phyloP scores from a whole-genome alignment of 2,329 filamentous ascomycete genomes.

The Cyclaneusma minus region DNA sequence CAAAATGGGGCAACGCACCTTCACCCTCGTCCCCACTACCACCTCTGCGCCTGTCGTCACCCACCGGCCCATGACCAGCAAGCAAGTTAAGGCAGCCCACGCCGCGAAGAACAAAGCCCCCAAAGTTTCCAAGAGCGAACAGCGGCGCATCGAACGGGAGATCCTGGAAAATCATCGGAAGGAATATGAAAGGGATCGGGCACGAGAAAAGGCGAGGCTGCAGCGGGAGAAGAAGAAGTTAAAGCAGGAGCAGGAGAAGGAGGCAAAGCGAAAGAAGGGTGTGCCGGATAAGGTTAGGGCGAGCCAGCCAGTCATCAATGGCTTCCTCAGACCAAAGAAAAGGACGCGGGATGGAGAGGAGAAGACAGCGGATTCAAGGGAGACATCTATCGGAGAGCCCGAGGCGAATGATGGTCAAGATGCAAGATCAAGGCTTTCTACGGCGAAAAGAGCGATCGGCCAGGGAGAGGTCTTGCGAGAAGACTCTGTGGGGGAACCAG shows the following conservation, averaged over 20 bases:
- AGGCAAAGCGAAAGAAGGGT: conserved; percentile 34
- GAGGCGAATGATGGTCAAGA: neutral
- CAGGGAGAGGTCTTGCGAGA: too few species aligned
- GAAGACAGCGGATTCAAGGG: conserved; percentile 1
- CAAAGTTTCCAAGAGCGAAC: conserved; percentile 23
- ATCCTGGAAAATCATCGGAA: conserved; percentile 23
- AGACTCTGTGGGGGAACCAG: too few species aligned
- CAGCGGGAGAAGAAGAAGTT: conserved; percentile 39
- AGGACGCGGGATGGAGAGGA: conserved; percentile 12
- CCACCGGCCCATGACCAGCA: conserved; percentile 30
- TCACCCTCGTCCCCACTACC: conserved; percentile 25
- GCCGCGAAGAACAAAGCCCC: conserved; percentile 24
- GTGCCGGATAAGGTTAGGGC: conserved; percentile 38
- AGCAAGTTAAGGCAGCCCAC: conserved; percentile 30
- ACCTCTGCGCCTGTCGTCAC: conserved; percentile 10
- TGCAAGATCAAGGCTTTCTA: too few species aligned
- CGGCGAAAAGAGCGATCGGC: too few species aligned
- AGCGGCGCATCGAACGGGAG: conserved; percentile 23
- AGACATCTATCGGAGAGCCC: neutral
- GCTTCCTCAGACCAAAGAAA: conserved; percentile 26
- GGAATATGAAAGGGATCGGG: conserved; percentile 37
- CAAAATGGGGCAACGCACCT: conserved; percentile 27
- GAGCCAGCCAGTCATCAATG: conserved; percentile 40
- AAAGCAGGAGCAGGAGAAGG: conserved; percentile 31
- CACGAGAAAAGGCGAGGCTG: conserved; percentile 32